Base-by-base conservation (phyloP, 2,329 filamentous ascomycete species). In the Fusarium ramigenum region DNA sequence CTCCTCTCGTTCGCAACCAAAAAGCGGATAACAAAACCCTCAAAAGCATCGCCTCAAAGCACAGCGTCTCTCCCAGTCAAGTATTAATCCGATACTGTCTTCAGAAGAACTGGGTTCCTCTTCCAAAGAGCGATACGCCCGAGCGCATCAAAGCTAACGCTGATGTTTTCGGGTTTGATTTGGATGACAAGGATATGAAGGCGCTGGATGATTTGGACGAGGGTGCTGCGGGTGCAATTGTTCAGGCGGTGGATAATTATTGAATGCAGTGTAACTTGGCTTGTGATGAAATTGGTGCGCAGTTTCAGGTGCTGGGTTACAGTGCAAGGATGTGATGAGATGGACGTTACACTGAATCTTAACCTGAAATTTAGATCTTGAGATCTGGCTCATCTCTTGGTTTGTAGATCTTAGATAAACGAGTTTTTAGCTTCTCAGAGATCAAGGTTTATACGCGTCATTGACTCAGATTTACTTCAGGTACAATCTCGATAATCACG, bases 81-180 rank as follows among this genome's bases (percentile, higher is more conserved):
- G 84, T 93, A 3, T 80, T 94, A 73, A 84, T 94, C 23, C 85
- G 92, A 64, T 94, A 91, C 77, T 88, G 88, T 68, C 80, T 93
- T 76, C 90, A 94, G 77, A 93, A 92, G 82, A 87, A 84, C 15
- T 92, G 89, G 87, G 85, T 90, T 21, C 90, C 91, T 10, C 79
- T 93, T 67, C 90, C 90, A 25, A 93, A 93, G 84, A 91, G 90
- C 69, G 89, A 90, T 66, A 88, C 84, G 4, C 84, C 87, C 0
- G 86, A 85, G 21, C 84, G 90, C 18, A 93, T 93, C 71, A 83
- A 80, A 69, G 83, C 85, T 40, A 93, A 93, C 75, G 86, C 86
- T 0, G 84, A 90, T 62, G 84, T 93, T 0, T 92, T 86, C 78
- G 85, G 84, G 32, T 92, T 93, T 75, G 83, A 87, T 36, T 81